A percentile compares a stretch with the other conserved stretches of the same genome.
These are phyloP conservation scores for Immersiella caudata DNA, from an alignment of 495 filamentous ascomycete genomes.

Conservation along the genomic window DNA sequence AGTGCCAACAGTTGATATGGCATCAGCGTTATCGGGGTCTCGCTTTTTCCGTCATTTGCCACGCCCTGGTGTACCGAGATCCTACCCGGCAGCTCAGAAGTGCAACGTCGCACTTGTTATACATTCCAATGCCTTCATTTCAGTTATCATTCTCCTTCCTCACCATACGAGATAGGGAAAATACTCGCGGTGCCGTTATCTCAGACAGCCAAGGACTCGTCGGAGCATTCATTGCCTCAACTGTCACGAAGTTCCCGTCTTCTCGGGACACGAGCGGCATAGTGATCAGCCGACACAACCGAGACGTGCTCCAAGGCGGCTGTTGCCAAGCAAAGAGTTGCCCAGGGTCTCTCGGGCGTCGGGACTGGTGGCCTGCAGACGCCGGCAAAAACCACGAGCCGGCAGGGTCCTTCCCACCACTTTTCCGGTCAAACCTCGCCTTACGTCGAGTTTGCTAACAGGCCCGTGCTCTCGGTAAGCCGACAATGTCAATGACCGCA, in stretches of 20 bases:
- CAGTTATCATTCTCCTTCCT: too few species aligned
- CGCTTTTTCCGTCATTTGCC: too few species aligned
- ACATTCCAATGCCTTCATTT: too few species aligned
- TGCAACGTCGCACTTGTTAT: too few species aligned
- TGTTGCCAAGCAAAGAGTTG: not conserved
- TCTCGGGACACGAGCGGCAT: not conserved
- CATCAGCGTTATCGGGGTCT: not conserved
- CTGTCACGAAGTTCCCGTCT: not conserved
- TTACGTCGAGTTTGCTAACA: not conserved
- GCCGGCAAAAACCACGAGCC: not conserved
- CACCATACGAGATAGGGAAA: too few species aligned
- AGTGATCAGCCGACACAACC: not conserved
- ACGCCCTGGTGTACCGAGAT: too few species aligned
- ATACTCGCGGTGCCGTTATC: too few species aligned
- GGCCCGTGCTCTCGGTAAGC: not conserved
- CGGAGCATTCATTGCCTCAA: too few species aligned
- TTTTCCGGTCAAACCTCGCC: not conserved
- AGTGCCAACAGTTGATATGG: not conserved
- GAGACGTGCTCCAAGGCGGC: not conserved
- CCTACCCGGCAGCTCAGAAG: too few species aligned
- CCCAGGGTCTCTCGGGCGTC: not conserved
- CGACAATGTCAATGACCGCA: not conserved
- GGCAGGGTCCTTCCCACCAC: not conserved
- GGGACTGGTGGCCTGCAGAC: not conserved
- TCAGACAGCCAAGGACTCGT: too few species aligned